Percentiles rank a stretch among this genome's conserved stretches.
These are phyloP conservation scores for Colletotrichum sp. DNA, from an alignment of 2,329 filamentous ascomycete species.

Conservation along the genomic window DNA sequence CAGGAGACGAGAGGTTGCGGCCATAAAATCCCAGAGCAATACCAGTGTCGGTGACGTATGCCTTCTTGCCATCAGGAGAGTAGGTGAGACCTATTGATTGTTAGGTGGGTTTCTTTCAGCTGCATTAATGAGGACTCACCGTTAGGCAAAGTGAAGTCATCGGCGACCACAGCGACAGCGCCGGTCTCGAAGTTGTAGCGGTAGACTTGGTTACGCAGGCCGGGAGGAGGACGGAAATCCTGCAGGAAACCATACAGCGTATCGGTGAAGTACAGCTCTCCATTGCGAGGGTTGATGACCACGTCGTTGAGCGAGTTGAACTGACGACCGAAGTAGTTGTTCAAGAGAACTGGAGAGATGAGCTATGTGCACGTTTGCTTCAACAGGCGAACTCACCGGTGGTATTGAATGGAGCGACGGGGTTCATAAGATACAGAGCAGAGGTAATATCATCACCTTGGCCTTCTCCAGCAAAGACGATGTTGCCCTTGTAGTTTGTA, in stretches of 20 bases:
- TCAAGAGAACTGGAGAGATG: slow-evolving; percentile 47
- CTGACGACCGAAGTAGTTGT: slow-evolving; percentile 62
- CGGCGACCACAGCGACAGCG: slow-evolving; percentile 58
- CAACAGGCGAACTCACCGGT: slow-evolving; percentile 35
- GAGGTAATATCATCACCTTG: slow-evolving; percentile 46
- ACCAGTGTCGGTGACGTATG: slow-evolving; percentile 64
- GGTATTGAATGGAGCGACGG: slow-evolving; percentile 52
- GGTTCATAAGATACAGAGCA: slow-evolving; percentile 47
- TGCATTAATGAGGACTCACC: slow-evolving; percentile 23
- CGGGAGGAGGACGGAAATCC: slow-evolving; percentile 57
- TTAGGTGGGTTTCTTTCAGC: accelerated
- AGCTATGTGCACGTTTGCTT: not conserved
- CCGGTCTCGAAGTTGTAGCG: slow-evolving; percentile 54
- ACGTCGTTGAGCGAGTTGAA: slow-evolving; percentile 68
- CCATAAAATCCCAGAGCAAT: slow-evolving; percentile 45
- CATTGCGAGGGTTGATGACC: slow-evolving; percentile 54
- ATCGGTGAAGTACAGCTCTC: slow-evolving; percentile 67
- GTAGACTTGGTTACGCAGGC: slow-evolving; percentile 63
- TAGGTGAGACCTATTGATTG: slow-evolving; percentile 52
- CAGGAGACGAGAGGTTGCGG: slow-evolving; percentile 29
- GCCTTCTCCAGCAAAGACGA: slow-evolving; percentile 55
- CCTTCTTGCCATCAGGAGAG: slow-evolving; percentile 53
- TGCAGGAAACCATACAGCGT: slow-evolving; percentile 63
- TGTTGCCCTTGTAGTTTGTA: slow-evolving; percentile 53
- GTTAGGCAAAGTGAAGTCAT: slow-evolving; percentile 61